Evolutionary conservation across 1,284 basidiomycete genomes (phyloP).

Genomic region (Ganoderma meredithae): DNA sequence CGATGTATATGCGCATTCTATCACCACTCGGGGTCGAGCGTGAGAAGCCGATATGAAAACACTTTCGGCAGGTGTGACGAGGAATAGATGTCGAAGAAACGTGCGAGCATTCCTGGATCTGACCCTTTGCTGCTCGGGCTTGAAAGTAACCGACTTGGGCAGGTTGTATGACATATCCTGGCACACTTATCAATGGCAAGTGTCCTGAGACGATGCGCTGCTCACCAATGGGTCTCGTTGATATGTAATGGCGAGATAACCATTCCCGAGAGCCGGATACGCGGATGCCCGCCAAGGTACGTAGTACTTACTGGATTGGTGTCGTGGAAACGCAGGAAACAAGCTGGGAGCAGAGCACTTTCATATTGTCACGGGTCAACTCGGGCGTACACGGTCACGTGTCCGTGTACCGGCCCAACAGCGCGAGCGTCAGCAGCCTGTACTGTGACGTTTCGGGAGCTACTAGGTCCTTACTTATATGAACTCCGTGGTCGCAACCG

Average conservation of each 20-base stretch:
- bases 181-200: not conserved
- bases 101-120: not conserved
- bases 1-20: not conserved
- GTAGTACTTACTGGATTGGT: not conserved
- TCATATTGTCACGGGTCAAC: conserved; percentile 15
- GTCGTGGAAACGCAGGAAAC: conserved; percentile 2
- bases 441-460: conserved; percentile 2
- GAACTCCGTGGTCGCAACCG: conserved; percentile 9
- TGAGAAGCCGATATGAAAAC: conserved; percentile 1
- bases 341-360: not conserved
- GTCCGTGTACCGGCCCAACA: conserved; percentile 11
- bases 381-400: conserved; percentile 25
- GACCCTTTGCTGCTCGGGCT: not conserved
- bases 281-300: not conserved
- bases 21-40: conserved; percentile 2
- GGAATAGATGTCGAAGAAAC: not conserved
- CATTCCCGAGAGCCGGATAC: not conserved
- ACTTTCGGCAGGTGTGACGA: not conserved
- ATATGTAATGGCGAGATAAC: conserved; percentile 7
- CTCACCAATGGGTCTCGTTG: not conserved
- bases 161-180: not conserved
- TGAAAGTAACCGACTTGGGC: not conserved
- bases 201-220: not conserved
- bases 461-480: not conserved
- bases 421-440: too few relatives aligned